Evolutionary conservation across 2,329 filamentous ascomycete genomes (phyloP), one percentile per base, ranked within the genome.

Genomic region (Pyrenochaeta sp.): DNA sequence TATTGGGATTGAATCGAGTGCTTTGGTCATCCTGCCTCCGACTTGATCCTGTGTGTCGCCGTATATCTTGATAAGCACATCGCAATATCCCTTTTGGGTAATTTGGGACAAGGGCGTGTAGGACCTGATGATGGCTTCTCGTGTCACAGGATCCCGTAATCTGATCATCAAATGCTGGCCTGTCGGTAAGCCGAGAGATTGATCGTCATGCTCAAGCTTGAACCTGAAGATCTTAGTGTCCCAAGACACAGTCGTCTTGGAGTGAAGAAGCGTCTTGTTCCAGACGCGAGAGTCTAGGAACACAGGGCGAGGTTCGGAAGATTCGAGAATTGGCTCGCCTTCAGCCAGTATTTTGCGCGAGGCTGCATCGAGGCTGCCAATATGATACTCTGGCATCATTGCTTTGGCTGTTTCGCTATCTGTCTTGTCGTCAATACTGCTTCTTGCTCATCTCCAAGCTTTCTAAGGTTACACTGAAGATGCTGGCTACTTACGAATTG

Each of bases 161-260:
- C 90, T 89, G 67, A 97, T 84, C 86, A 96, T 90, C 1, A 97
- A 79, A 75, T 97, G 93, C 69, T 97, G 91, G 14, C 93, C 93
- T 0, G 90, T 86, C 0, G 92, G 92, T 0, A 97, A 81, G 7
- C 93, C 93, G 7, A 95, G 81, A 0, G 74, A 73, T 72, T 97
- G 92, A 0, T 82, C 76, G 0, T 83, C 77, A 64, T 93, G 87
- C 54, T 94, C 87, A 15, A 97, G 85, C 39, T 84, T 83, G 79
- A 96, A 96, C 29, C 84, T 88, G 77, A 97, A 96, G 55, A 96
- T 85, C 33, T 88, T 86, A 5, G 90, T 91, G 75, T 97, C 92
- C 70, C 84, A 83, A 0, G 91, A 96, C 3, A 96, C 79, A 3
- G 77, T 75, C n/a, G 77, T 85, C 71, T 92, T 95, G 37, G 81